Evolutionary conservation across 1,139 yeast genomes (phyloP).

Genomic region (Tardiomyces blankii): DNA sequence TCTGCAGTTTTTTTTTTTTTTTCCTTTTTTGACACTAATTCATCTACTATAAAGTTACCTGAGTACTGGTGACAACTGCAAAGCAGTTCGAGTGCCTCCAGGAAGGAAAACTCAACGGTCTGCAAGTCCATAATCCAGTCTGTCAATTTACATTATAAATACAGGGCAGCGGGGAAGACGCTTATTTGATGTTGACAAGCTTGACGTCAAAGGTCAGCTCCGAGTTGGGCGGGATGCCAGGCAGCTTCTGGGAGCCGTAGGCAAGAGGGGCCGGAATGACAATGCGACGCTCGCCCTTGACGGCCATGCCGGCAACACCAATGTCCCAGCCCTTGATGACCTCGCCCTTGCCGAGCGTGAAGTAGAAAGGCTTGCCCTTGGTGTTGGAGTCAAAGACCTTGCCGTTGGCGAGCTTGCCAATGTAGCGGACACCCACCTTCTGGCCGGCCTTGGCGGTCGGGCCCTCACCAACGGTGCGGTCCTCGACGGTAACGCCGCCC

Average conservation of each 20-base stretch:
- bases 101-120: too few relatives aligned
- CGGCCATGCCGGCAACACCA: slow-evolving; percentile 98
- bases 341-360: slow-evolving; percentile 92
- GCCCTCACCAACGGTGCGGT: slow-evolving; percentile 82
- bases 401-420: slow-evolving; percentile 94
- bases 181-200: slow-evolving; percentile 76
- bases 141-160: not conserved
- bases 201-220: slow-evolving; percentile 94
- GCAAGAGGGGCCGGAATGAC: slow-evolving; percentile 94
- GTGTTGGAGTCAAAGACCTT: slow-evolving; percentile 96
- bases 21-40: too few relatives aligned
- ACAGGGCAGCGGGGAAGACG: not conserved
- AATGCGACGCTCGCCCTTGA: slow-evolving; percentile 98
- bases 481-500: slow-evolving; percentile 92
- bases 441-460: slow-evolving; percentile 79
- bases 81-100: too few relatives aligned
- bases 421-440: slow-evolving; percentile 93
- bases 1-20: too few relatives aligned
- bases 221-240: slow-evolving; percentile 96
- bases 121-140: too few relatives aligned
- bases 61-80: too few relatives aligned
- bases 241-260: slow-evolving; percentile 85
- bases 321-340: slow-evolving; percentile 98
- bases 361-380: slow-evolving; percentile 88
- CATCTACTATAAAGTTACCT: too few relatives aligned